phyloP scores from a whole-genome alignment of 192 early-diverging fungal species.

The Spizellomyces punctatus region DNA sequence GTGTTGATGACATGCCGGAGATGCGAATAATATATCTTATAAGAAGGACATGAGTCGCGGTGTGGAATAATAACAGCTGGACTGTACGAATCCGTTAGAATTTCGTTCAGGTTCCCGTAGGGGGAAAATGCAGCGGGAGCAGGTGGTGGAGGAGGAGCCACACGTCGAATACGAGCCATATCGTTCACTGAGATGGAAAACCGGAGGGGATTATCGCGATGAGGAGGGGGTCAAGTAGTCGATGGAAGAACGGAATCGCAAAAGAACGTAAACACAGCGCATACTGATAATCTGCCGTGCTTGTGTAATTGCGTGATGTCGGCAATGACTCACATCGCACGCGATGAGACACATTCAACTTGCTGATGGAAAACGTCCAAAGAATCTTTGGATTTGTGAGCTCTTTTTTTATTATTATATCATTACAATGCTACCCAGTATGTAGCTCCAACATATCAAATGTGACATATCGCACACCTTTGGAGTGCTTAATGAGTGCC shows the following conservation, averaged over 20 bases:
- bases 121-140: slow-evolving; percentile 1
- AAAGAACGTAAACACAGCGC: not conserved
- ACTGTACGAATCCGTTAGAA: slow-evolving; percentile 36
- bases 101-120: slow-evolving; percentile 34
- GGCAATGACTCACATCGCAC: not conserved
- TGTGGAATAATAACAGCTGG: slow-evolving; percentile 40
- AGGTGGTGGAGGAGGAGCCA: not conserved
- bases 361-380: not conserved
- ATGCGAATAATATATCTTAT: slow-evolving; percentile 36
- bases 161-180: too few relatives aligned
- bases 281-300: not conserved
- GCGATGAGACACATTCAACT: not conserved
- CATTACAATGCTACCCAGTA: not conserved
- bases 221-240: too few relatives aligned
- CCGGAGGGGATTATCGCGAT: too few relatives aligned
- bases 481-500: not conserved
- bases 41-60: not conserved
- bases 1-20: slow-evolving; percentile 17
- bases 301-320: not conserved
- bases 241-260: too few relatives aligned
- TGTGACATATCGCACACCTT: slow-evolving; percentile 1
- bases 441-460: slow-evolving; percentile 1
- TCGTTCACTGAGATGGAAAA: too few relatives aligned
- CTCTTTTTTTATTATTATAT: not conserved
- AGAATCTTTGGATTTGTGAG: not conserved